These are phyloP conservation scores for Ogataea glucozyma DNA, from an alignment of 805 yeast genomes.

Conservation along the genomic window DNA sequence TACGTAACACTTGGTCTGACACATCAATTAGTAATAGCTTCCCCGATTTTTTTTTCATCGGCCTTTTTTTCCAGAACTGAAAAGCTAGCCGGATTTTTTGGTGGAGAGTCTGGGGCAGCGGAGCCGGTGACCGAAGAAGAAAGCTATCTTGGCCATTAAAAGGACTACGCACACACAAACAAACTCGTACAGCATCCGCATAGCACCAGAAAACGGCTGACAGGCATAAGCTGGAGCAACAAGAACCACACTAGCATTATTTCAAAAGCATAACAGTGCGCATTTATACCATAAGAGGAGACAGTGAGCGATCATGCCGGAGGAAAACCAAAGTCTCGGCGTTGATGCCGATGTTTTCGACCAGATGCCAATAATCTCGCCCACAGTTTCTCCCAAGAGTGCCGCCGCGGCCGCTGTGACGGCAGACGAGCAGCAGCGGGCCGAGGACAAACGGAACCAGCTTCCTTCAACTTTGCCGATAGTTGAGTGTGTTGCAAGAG, in stretches of 20 bases:
- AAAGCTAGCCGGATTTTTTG: constrained; percentile 3
- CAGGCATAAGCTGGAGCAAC: too few relatives aligned
- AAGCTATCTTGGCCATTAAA: not conserved
- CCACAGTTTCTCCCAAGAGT: constrained; percentile 37
- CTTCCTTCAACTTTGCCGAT: constrained; percentile 62
- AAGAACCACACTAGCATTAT: not conserved
- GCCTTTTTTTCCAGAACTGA: constrained; percentile 5
- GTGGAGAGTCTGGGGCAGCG: constrained; percentile 7
- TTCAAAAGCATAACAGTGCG: not conserved
- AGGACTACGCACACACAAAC: not conserved
- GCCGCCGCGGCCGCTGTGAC: constrained; percentile 13
- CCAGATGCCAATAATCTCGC: constrained; percentile 43
- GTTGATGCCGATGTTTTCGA: constrained; percentile 30
- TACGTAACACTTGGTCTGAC: too few relatives aligned
- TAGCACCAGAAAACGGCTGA: not conserved
- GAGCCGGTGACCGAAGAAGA: not conserved
- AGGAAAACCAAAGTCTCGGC: not conserved
- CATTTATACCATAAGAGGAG: too few relatives aligned
- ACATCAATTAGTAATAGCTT: too few relatives aligned
- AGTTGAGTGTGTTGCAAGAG: constrained; percentile 89
- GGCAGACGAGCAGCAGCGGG: constrained; percentile 7
- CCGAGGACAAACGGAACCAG: constrained; percentile 36
- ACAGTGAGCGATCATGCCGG: constrained; percentile 6
- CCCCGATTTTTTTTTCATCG: not conserved
- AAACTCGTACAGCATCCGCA: not conserved